A percentile compares a stretch with the other conserved stretches of the same genome.
Conservation (phyloP, 805 yeast species). For the Saccharomyces cerevisiae region DNA sequence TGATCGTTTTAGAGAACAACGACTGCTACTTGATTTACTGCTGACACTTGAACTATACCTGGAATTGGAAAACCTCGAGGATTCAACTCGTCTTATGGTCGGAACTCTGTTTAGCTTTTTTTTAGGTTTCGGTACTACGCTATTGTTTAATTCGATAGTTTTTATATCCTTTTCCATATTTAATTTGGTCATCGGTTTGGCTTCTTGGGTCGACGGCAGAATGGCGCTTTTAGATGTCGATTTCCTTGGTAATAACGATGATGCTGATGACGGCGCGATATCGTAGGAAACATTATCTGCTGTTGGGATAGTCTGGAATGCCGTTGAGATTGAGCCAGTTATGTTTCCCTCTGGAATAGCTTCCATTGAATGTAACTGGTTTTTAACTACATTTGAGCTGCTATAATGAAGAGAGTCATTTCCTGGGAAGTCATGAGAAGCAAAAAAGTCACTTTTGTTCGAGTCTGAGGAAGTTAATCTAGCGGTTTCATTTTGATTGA, state of each 20-base stretch:
- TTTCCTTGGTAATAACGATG: background rate
- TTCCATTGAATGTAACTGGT: conserved; percentile 9
- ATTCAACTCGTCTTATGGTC: conserved; percentile 11
- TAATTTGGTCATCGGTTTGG: background rate
- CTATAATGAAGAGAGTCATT: background rate
- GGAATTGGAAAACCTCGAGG: conserved; percentile 2
- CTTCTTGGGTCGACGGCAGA: background rate
- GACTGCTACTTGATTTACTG: background rate
- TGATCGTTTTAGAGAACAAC: conserved; percentile 15
- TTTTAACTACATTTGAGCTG: background rate
- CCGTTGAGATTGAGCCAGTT: conserved; percentile 11
- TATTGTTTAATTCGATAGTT: background rate
- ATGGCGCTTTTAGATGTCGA: background rate
- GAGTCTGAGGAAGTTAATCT: background rate
- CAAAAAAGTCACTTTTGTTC: background rate
- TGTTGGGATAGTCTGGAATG: conserved; percentile 18
- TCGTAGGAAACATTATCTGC: conserved; percentile 26
- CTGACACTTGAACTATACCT: conserved; percentile 2
- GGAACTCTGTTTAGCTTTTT: conserved; percentile 8
- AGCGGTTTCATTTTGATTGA: background rate
- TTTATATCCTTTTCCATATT: background rate
- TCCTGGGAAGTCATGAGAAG: background rate
- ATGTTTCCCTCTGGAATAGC: conserved; percentile 14
- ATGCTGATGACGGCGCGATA: conserved; percentile 14
- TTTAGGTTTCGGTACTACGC: background rate